Evolutionary conservation across 1,284 basidiomycete species (phyloP).

Genomic region (Ustilago bromivora): DNA sequence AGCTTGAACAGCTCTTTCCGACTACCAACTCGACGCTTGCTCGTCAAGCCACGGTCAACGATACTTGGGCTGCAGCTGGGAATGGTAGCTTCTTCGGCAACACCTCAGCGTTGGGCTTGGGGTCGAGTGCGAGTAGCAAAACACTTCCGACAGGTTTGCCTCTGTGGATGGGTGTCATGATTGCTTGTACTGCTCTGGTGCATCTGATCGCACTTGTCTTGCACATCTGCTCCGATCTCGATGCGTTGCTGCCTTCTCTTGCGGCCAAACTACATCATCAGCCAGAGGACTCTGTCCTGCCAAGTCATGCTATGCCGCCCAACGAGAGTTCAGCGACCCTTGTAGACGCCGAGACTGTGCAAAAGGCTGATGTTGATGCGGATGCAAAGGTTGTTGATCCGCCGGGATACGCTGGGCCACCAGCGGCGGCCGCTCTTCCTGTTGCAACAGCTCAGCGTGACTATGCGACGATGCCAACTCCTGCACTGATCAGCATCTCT

Average conservation of each 20-base stretch:
- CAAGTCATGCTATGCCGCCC: neutral
- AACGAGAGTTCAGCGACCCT: conserved; percentile 23
- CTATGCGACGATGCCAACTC: neutral
- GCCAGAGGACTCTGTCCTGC: neutral
- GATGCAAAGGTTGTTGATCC: conserved; percentile 7
- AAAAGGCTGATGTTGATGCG: neutral
- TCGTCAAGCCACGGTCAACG: conserved; percentile 1
- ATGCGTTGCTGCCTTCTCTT: conserved; percentile 17
- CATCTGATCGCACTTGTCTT: conserved; percentile 22
- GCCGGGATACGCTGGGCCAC: conserved; percentile 15
- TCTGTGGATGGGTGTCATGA: conserved; percentile 25
- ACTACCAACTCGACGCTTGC: neutral
- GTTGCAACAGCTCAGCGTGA: neutral
- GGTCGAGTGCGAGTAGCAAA: neutral
- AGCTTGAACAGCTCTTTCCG: conserved; percentile 23
- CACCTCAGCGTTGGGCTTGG: neutral
- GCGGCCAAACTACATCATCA: neutral
- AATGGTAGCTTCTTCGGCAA: conserved; percentile 7
- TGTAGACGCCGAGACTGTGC: neutral
- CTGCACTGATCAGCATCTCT: conserved; percentile 4
- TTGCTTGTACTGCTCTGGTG: conserved; percentile 9
- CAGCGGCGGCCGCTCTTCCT: neutral
- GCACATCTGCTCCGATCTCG: conserved; percentile 25
- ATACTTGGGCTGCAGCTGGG: neutral
- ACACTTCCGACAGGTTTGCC: conserved; percentile 14